Base-by-base conservation (phyloP, 2,329 filamentous ascomycete species). In the Colletotrichum gigasporum region DNA sequence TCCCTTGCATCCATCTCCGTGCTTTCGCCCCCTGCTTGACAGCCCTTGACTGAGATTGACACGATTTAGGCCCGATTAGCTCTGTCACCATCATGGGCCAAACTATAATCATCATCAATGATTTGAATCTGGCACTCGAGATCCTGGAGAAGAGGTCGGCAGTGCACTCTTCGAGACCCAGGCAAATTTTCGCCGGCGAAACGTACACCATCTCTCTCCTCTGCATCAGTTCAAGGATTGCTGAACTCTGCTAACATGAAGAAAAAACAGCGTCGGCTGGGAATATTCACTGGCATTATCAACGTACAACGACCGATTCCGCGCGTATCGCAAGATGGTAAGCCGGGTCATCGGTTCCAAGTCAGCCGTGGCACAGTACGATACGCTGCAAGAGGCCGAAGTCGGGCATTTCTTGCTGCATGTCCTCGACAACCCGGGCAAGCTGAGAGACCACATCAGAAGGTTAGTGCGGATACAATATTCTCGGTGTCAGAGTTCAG, bases 261-360 rank as follows among this genome's bases (percentile, higher is more conserved):
- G 2, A 9, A 20, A 65, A 16, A 2, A 9, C n/a, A 65, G 62
- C 32, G 55, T 76, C 8, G 81, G 80, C 5, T 82, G 74, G 76
- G 75, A 75, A 7, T 69, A 80, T 16, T 74, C 0, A 65, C 81
- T 2, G 73, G 73, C 2, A 59, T 79, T 16, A 69, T 35, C 71
- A 20, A 71, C 71, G 11, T 79, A 82, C 53, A 75, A 76, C 9
- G 71, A 75, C 12, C 74, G 70, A 5, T 78, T 80, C 18, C 75
- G 74, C 26, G 72, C 71, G 3, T 76, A 82, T 47, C 81, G 84
- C 10, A 85, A 81, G 69, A 75, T 80, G 9, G 75, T 82, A 39
- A 73, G 75, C 24, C 74, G 76, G n/a, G 73, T 80, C 11, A 72
- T 86, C 5, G 83, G 84, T 0, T 79, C 81, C 0, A 80, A 79